These are phyloP conservation scores for Backusella parvicylindrica DNA, from an alignment of 192 early-diverging fungal genomes.

Conservation along the genomic window DNA sequence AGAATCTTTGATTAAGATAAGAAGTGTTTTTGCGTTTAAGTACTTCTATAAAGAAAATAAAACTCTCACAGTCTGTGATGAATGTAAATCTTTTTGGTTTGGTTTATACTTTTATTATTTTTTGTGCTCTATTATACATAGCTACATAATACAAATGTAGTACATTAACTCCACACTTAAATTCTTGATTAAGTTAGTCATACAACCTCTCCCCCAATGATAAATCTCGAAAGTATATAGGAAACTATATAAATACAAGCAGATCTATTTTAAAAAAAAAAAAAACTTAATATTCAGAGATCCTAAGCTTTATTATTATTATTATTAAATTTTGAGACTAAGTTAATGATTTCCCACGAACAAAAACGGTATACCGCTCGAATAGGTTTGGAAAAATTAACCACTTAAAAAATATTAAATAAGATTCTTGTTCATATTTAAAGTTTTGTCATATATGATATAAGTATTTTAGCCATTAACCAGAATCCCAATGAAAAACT, in stretches of 20 bases:
- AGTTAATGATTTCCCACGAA: background rate
- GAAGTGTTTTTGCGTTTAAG: background rate
- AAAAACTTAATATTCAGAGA: background rate
- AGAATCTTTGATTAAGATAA: background rate
- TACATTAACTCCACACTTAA: background rate
- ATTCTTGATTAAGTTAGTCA: constrained; percentile 1
- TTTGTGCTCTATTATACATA: background rate
- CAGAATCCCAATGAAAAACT: too few relatives aligned
- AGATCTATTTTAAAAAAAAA: background rate
- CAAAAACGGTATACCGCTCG: background rate
- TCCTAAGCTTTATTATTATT: too few relatives aligned
- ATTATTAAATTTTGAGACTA: background rate
- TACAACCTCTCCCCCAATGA: background rate
- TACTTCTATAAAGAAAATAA: background rate
- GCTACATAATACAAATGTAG: background rate
- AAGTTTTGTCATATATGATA: background rate
- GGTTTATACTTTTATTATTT: background rate
- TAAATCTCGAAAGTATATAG: background rate
- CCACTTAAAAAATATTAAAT: background rate
- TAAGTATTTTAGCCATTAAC: background rate
- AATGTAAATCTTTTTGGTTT: background rate
- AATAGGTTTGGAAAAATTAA: background rate
- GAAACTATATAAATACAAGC: background rate
- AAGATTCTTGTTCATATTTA: background rate
- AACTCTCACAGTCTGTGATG: background rate